phyloP scores from a whole-genome alignment of 495 filamentous ascomycete species.

The Penicillium herquei region DNA sequence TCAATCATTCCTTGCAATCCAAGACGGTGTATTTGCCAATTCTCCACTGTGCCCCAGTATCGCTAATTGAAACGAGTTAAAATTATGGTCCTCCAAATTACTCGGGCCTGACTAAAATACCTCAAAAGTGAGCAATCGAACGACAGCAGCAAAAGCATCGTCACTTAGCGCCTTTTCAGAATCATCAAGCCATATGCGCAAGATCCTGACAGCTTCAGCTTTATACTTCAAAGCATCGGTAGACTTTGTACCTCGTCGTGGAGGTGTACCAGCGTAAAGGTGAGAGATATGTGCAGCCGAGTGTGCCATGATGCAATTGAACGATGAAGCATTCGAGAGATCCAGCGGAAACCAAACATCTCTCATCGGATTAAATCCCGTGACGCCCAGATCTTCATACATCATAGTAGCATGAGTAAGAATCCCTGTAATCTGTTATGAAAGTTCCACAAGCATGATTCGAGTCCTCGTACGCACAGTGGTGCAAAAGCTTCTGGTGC shows the following conservation, averaged over 20 bases:
- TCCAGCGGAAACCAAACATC: conserved; percentile 35
- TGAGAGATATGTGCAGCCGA: conserved; percentile 28
- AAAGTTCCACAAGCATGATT: background rate
- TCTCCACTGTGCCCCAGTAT: conserved; percentile 30
- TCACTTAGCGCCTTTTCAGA: conserved; percentile 25
- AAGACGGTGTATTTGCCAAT: conserved; percentile 27
- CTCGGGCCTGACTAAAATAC: conserved; percentile 9
- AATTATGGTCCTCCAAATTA: background rate
- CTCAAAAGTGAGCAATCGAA: conserved; percentile 30
- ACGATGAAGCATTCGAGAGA: conserved; percentile 29
- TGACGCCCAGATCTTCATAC: conserved; percentile 23
- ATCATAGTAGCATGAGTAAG: conserved; percentile 31
- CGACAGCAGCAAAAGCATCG: conserved; percentile 27
- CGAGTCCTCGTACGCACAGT: conserved; percentile 15
- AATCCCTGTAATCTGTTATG: conserved; percentile 20
- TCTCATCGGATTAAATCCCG: conserved; percentile 30
- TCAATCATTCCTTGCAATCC: conserved; percentile 31
- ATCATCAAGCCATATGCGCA: conserved; percentile 22
- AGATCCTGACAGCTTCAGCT: conserved; percentile 22
- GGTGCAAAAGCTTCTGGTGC: conserved; percentile 30
- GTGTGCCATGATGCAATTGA: conserved; percentile 30
- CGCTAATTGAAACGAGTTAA: conserved; percentile 10
- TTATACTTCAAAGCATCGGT: conserved; percentile 25
- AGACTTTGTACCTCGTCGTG: conserved; percentile 15
- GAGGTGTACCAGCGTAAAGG: conserved; percentile 16